A percentile compares a stretch with the other conserved stretches of the same genome.
phyloP scores from a whole-genome alignment of 768 basidiomycete species.

The Tubosaeta sp. region DNA sequence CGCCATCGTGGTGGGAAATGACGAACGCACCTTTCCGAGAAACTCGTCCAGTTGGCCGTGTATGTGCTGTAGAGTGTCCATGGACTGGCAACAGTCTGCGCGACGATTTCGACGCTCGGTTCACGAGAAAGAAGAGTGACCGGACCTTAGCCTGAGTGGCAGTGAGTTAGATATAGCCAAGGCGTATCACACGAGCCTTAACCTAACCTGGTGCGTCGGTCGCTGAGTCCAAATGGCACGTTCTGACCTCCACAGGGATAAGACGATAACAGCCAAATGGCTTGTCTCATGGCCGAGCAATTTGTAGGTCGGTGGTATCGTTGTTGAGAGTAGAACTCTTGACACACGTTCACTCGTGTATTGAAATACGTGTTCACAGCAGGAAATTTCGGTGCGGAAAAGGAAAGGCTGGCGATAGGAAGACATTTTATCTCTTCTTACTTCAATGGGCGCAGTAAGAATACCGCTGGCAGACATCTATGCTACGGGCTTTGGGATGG shows the following conservation, averaged over 20 bases:
- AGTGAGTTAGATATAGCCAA: neutral
- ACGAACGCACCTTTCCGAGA: constrained; percentile 19
- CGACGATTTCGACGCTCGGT: neutral
- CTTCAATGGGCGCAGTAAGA: no score
- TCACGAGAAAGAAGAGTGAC: neutral
- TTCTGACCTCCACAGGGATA: neutral
- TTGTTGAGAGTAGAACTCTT: no score
- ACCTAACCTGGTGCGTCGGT: neutral
- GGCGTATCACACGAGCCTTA: constrained; percentile 7
- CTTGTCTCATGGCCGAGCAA: no score
- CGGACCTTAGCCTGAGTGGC: neutral
- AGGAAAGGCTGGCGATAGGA: no score
- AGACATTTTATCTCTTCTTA: no score
- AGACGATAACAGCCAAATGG: neutral
- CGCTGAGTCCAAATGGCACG: no score
- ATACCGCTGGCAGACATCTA: no score
- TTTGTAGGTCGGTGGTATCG: no score
- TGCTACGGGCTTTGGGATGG: no score
- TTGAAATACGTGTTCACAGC: no score
- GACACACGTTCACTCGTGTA: no score
- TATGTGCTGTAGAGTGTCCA: constrained; percentile 14
- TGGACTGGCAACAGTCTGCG: neutral
- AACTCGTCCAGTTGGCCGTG: constrained; percentile 17
- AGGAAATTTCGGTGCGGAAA: no score
- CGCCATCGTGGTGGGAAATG: constrained; percentile 22